phyloP scores from a whole-genome alignment of 148 eudicot genomes.

The Fagopyrum homotropicum region DNA sequence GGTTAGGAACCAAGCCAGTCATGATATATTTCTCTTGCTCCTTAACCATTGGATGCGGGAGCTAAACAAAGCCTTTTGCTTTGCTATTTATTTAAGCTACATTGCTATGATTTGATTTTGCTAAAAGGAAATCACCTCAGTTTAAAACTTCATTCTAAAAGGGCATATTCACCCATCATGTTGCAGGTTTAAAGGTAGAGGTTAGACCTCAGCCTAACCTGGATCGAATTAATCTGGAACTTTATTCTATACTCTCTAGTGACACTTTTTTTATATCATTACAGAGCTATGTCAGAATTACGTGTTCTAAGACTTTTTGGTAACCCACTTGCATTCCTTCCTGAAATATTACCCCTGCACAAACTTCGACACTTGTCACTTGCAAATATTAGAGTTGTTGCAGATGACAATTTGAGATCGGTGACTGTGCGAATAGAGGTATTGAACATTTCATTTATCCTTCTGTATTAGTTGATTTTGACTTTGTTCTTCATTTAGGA shows the following conservation, averaged over 20 bases:
- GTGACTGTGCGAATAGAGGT: conserved; percentile 96
- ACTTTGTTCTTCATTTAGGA: conserved; percentile 12
- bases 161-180: not conserved
- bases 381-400: conserved; percentile 88
- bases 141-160: not conserved
- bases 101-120: not conserved
- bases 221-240: not conserved
- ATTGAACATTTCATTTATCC: conserved; percentile 6
- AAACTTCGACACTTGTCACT: conserved; percentile 94
- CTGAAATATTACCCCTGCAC: conserved; percentile 88
- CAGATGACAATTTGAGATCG: conserved; percentile 82
- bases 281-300: conserved; percentile 91
- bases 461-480: not conserved
- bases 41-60: not conserved
- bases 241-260: not conserved
- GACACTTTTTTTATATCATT: conserved; percentile 13
- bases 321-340: conserved; percentile 94
- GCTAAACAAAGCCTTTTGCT: not conserved
- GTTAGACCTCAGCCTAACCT: not conserved
- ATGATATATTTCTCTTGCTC: not conserved
- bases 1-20: conserved; percentile 33
- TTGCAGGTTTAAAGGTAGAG: not conserved
- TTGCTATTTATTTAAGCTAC: not conserved
- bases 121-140: not conserved
- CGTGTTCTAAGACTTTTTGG: conserved; percentile 87